These are phyloP conservation scores for Taiozyma sp. DNA, from an alignment of 1,139 yeast genomes.

Conservation along the genomic window DNA sequence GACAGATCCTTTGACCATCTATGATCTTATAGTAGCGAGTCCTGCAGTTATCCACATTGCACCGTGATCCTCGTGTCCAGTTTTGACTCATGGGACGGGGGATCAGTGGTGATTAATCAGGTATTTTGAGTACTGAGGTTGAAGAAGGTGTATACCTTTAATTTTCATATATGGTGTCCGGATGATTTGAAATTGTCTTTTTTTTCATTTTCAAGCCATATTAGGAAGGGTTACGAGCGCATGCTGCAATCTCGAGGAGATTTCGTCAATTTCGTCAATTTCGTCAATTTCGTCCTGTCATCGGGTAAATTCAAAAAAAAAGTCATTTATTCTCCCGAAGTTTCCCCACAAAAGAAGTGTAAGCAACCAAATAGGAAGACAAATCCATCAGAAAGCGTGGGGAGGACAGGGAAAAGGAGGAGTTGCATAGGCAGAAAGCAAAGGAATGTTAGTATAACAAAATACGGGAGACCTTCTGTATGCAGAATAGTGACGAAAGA, in stretches of 20 bases:
- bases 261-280: too few species aligned
- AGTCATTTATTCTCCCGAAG: not conserved
- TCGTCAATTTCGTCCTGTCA: too few species aligned
- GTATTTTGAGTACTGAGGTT: not conserved
- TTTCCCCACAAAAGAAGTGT: not conserved
- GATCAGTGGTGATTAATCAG: not conserved
- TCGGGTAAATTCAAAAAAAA: too few species aligned
- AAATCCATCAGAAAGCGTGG: too few species aligned
- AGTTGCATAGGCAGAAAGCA: too few species aligned
- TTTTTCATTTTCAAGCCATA: not conserved
- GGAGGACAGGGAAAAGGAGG: too few species aligned
- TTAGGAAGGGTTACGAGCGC: not conserved
- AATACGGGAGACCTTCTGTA: too few species aligned
- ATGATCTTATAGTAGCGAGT: slow-evolving; percentile 65
- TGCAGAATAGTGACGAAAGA: too few species aligned
- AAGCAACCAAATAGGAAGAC: too few species aligned
- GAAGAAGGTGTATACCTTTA: not conserved
- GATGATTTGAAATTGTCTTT: not conserved
- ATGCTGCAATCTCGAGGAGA: not conserved
- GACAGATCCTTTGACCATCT: slow-evolving; percentile 80
- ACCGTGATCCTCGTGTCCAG: slow-evolving; percentile 51
- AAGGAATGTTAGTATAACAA: too few species aligned
- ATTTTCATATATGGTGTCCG: not conserved
- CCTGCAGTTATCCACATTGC: slow-evolving; percentile 88
- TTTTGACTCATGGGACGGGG: not conserved